phyloP scores from a whole-genome alignment of 345 rosid genomes.

The Ailanthus altissimus region DNA sequence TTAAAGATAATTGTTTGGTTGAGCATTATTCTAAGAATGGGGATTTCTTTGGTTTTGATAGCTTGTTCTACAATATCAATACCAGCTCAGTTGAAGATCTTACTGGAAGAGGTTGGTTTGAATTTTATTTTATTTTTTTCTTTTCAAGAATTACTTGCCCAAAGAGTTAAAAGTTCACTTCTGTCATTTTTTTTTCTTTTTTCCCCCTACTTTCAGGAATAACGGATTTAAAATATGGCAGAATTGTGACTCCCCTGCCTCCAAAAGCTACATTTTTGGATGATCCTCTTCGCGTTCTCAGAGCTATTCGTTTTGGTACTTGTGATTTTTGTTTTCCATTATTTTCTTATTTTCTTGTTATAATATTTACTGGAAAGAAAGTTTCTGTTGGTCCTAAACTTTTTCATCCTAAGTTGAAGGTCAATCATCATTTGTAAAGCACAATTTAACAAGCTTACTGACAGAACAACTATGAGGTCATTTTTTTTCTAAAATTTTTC shows the following conservation, averaged over 20 bases:
- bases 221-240: conserved; percentile 76
- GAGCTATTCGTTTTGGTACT: conserved; percentile 97
- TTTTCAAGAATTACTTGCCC: conserved; percentile 9
- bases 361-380: neutral
- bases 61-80: conserved; percentile 92
- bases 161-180: neutral
- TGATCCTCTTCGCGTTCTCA: conserved; percentile 93
- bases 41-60: conserved; percentile 36
- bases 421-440: neutral
- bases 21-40: conserved; percentile 4
- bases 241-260: conserved; percentile 83
- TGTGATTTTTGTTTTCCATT: conserved; percentile 11
- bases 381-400: neutral
- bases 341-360: neutral
- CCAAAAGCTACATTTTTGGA: conserved; percentile 90
- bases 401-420: neutral
- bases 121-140: conserved; percentile 13
- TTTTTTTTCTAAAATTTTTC: neutral
- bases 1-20: conserved; percentile 7
- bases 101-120: conserved; percentile 73
- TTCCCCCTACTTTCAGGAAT: conserved; percentile 47
- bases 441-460: neutral
- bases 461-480: neutral
- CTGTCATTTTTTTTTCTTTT: conserved; percentile 1
- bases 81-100: conserved; percentile 74